Evolutionary conservation across 345 rosid species (phyloP).

Genomic region (Salix arbutifolia): DNA sequence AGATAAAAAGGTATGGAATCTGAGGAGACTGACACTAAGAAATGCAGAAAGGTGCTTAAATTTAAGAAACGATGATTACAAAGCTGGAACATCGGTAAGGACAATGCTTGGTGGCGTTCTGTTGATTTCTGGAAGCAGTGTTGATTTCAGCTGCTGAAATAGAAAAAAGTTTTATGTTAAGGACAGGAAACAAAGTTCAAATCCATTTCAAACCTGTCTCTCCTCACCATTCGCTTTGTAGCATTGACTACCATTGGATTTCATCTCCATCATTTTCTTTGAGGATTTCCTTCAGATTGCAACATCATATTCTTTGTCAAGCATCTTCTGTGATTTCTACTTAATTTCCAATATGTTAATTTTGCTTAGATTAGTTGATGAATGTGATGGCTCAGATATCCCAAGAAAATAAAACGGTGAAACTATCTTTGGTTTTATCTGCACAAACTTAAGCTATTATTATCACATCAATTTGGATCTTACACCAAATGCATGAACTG

Average conservation of each 20-base stretch:
- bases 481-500: neutral
- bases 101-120: slow-evolving; percentile 13
- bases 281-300: neutral
- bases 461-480: neutral
- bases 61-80: slow-evolving; percentile 31
- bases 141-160: neutral
- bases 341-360: neutral
- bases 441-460: neutral
- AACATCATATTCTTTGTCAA: neutral
- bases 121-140: neutral
- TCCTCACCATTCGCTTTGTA: neutral
- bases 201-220: neutral
- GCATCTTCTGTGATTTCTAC: neutral
- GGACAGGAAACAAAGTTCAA: neutral
- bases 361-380: neutral
- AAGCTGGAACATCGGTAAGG: slow-evolving; percentile 29
- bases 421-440: neutral
- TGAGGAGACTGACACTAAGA: neutral
- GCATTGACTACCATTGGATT: neutral
- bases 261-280: neutral
- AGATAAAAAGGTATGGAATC: neutral
- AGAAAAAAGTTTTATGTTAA: neutral
- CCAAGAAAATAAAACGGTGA: too few relatives aligned
- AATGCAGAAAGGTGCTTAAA: slow-evolving; percentile 6
- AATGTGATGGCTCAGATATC: neutral